Conservation (phyloP, 176 grass and related monocot genomes). For the Coix lacrymajobi region DNA sequence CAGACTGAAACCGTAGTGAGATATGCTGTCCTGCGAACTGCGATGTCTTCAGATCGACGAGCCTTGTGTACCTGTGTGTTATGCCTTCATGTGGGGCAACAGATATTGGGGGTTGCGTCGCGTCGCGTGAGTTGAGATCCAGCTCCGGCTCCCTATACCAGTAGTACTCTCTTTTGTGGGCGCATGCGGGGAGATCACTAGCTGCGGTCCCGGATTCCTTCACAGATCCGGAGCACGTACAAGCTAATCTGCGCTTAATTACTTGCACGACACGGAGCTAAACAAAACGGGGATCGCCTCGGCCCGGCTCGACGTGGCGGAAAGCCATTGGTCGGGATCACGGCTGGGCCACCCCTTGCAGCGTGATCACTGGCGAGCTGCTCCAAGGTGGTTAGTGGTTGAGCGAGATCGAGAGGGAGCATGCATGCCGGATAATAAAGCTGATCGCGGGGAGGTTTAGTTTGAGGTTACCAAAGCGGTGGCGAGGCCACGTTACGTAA, state of each 20-base stretch:
- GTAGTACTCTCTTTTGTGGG: too few species aligned
- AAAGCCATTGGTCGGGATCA: neutral
- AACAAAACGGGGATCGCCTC: neutral
- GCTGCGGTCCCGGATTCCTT: conserved; percentile 34
- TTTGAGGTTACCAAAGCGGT: conserved; percentile 14
- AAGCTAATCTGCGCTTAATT: neutral
- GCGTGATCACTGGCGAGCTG: too few species aligned
- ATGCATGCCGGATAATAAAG: neutral
- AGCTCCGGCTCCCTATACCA: conserved; percentile 9
- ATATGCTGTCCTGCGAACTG: too few species aligned
- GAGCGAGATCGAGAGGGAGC: neutral
- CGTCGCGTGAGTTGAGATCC: neutral
- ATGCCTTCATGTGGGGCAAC: neutral
- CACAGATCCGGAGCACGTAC: neutral
- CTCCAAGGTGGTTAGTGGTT: neutral
- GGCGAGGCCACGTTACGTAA: conserved; percentile 32
- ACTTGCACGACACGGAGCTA: conserved; percentile 11
- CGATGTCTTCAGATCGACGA: conserved; percentile 11
- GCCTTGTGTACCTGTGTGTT: neutral
- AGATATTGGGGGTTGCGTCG: neutral
- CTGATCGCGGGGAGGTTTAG: neutral
- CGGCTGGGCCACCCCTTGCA: neutral
- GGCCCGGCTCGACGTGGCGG: neutral
- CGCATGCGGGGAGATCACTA: conserved; percentile 4
- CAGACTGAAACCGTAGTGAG: too few species aligned